phyloP scores from a whole-genome alignment of 179 eudicot genomes.

The Spinacia oleracea region DNA sequence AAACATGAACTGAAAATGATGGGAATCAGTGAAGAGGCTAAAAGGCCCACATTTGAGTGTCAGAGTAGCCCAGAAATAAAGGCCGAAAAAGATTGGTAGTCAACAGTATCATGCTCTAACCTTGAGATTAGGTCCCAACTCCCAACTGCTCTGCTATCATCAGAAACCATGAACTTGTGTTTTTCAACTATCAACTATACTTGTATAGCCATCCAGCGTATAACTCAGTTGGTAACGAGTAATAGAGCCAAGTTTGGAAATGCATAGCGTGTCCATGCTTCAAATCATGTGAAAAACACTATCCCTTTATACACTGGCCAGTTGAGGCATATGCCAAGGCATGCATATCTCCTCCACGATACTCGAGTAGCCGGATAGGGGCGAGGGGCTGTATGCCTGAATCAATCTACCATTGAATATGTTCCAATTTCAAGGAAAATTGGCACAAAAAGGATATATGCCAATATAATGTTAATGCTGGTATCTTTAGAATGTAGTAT shows the following conservation, averaged over 20 bases:
- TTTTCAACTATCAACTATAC: neutral
- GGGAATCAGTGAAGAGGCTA: neutral
- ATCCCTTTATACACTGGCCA: too few species aligned
- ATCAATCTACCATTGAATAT: neutral
- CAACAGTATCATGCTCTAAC: neutral
- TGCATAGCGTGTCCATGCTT: too few species aligned
- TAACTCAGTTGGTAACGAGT: too few species aligned
- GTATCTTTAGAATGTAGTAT: neutral
- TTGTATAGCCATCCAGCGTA: too few species aligned
- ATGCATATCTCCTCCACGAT: too few species aligned
- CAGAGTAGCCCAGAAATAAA: constrained; percentile 6
- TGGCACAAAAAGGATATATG: neutral
- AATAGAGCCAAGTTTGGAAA: too few species aligned
- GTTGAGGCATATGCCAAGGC: too few species aligned
- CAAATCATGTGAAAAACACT: too few species aligned
- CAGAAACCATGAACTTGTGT: neutral
- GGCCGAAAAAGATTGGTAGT: constrained; percentile 5
- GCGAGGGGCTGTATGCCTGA: too few species aligned
- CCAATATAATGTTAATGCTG: neutral
- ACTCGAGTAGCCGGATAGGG: too few species aligned
- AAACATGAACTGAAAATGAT: neutral
- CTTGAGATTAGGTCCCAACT: constrained; percentile 5
- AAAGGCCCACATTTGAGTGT: neutral
- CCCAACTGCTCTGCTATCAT: neutral
- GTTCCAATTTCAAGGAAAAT: neutral